Evolutionary conservation across 306 rosid genomes (phyloP).

Genomic region (Gillenia trifoliata): DNA sequence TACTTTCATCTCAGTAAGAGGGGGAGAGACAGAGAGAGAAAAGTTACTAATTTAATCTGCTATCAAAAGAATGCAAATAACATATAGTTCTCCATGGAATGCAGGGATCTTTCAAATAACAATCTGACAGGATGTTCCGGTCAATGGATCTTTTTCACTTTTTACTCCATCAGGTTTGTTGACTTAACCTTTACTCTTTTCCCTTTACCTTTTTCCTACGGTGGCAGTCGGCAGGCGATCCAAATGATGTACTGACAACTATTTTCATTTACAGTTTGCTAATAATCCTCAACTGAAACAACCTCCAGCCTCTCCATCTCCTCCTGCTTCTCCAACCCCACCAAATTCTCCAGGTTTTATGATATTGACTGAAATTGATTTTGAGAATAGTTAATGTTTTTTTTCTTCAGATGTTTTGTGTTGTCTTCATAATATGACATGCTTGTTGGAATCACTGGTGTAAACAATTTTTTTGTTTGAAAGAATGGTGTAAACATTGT

Average conservation of each 20-base stretch:
- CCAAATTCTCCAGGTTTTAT: conserved; percentile 38
- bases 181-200: conserved; percentile 6
- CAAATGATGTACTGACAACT: conserved; percentile 10
- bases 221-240: background rate
- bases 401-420: background rate
- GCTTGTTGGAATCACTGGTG: background rate
- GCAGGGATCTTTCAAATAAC: conserved; percentile 89
- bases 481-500: background rate
- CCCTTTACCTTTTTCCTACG: background rate
- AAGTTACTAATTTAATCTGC: conserved; percentile 13
- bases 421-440: background rate
- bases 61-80: conserved; percentile 14
- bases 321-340: conserved; percentile 37
- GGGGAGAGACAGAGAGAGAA: background rate
- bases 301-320: conserved; percentile 29
- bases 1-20: conserved; percentile 7
- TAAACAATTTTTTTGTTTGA: too few species aligned
- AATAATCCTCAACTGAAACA: conserved; percentile 15
- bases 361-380: background rate
- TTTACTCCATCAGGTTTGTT: conserved; percentile 86
- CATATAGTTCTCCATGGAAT: conserved; percentile 30
- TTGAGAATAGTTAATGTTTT: background rate
- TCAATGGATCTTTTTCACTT: conserved; percentile 74
- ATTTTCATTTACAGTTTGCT: conserved; percentile 45
- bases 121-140: conserved; percentile 44